Evolutionary conservation across 768 basidiomycete genomes (phyloP), one percentile per base, ranked within the genome.

Genomic region (Tricholoma terreum): DNA sequence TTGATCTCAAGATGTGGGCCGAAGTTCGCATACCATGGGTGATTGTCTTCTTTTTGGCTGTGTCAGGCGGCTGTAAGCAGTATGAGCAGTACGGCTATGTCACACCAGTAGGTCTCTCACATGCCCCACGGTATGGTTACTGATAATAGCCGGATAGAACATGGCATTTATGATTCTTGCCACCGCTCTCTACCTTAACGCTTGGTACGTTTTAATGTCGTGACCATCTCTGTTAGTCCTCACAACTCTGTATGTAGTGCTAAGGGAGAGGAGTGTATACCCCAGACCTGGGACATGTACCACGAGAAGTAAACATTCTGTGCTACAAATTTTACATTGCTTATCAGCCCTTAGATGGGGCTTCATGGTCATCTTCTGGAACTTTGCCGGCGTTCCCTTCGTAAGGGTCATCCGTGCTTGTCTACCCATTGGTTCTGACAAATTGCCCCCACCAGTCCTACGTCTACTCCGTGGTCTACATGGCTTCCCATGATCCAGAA

Each of bases 251-350:
- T 55, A 33, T 38, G 33, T 56, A 91, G 90, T 67, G 90, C 83
- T 58, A 97, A 97, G 71, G 94, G 90, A 40, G 94, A 96, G 66
- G 94, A 96, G 67, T 94, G 91, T 65, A 94, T 95, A 60, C 92
- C 93, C 6, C 92, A 96, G 72, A 95, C 94, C 2, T 98, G 97
- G 96, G 97, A 98, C 66, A 99, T 99, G 93, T 97, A 87, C 78
- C 92, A 96, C 65, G 96, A 99, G 69, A 99, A 99, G 82, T 89
- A 75, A 60, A 79, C 11, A 34, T n/a, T 8, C n/a, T 1, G 56
- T 62, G 5, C 24, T 59, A 9, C 42, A 30, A 30, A 27, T 9
- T 34, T 30, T 49, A 52, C 24, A 19, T 21, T 58, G 12, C 17
- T 60, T 40, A 57, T 52, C 6, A 46, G 4, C 50, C 51, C 35